Base-by-base conservation (phyloP, 352 stramenopile genomes). In the Peronospora belbahrii region DNA sequence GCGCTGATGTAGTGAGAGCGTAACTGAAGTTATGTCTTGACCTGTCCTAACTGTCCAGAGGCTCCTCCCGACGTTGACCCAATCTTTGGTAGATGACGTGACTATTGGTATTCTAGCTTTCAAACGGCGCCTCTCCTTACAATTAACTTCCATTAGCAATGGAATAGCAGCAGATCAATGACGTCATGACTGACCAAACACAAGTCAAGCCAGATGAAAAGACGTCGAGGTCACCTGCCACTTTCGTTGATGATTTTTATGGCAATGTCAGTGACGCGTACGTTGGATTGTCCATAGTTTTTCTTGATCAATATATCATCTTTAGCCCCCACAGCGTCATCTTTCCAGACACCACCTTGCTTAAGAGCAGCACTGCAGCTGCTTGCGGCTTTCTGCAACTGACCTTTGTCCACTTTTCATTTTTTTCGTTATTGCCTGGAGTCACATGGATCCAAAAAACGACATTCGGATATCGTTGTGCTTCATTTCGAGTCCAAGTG, bases 401-500 rank as follows among this genome's bases (percentile, higher is more conserved):
- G 22, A 24, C 22, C 22, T 24, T 24, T 24, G 22, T 19, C 27
- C 7, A 40, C 36, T 34, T 32, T n/a, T 34, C 35, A 23, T 52
- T 17, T 6, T 24, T 3, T 3, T 6, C 22, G 6, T 6, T 6
- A 25, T 25, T 3, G 6, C 22, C 22, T 25, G 3, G 3, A 25
- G 6, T 25, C 22, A 9, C 20, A 14, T 10, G n/a, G n/a, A n/a
- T n/a, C n/a, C n/a, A n/a, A n/a, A n/a, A n/a, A n/a, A n/a, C 3
- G 41, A 20, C 42, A 37, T 35, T 47, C 41, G 27, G 14, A 28
- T 47, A 18, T 17, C 28, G 28, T 18, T 15, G 34, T 51, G 25
- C 19, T 57, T 25, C 40, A 41, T 44, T 34, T 51, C 36, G 51
- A 48, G 48, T 34, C 9, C 52, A 39, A 59, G 19, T 35, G 38